Conservation (phyloP, 768 basidiomycete genomes). For the Clitopilus passeckerianus region DNA sequence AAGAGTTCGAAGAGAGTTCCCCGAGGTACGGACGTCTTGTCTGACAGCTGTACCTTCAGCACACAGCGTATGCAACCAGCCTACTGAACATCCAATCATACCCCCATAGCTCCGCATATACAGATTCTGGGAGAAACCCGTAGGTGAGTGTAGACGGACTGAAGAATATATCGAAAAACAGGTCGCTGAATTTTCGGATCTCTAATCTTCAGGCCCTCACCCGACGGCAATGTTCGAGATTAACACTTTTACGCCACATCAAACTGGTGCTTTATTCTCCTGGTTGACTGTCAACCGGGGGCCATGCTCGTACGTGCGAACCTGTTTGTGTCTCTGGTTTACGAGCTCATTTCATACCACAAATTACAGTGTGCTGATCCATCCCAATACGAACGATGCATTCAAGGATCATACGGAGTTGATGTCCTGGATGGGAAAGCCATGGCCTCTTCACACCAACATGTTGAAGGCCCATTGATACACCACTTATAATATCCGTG, state of each 20-base stretch:
- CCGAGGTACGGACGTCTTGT: constrained; percentile 41
- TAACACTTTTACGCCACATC: constrained; percentile 60
- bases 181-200: neutral
- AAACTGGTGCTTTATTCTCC: constrained; percentile 64
- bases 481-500: too few relatives aligned
- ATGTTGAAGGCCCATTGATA: constrained; percentile 8
- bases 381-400: constrained; percentile 61
- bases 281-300: constrained; percentile 68
- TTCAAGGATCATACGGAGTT: constrained; percentile 60
- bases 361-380: constrained; percentile 54
- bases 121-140: constrained; percentile 54
- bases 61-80: too few relatives aligned
- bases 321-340: too few relatives aligned
- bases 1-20: constrained; percentile 58
- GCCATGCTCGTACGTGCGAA: constrained; percentile 56
- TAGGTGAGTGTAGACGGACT: constrained; percentile 36
- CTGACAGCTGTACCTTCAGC: too few relatives aligned
- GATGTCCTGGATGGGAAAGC: constrained; percentile 61
- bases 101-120: constrained; percentile 51
- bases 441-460: constrained; percentile 49
- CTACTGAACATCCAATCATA: constrained; percentile 1
- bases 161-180: too few relatives aligned
- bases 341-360: neutral
- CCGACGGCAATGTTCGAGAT: constrained; percentile 72
- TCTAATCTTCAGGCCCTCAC: constrained; percentile 43